phyloP scores from a whole-genome alignment of 2,329 filamentous ascomycete species.

The Bipolaris oryzae region DNA sequence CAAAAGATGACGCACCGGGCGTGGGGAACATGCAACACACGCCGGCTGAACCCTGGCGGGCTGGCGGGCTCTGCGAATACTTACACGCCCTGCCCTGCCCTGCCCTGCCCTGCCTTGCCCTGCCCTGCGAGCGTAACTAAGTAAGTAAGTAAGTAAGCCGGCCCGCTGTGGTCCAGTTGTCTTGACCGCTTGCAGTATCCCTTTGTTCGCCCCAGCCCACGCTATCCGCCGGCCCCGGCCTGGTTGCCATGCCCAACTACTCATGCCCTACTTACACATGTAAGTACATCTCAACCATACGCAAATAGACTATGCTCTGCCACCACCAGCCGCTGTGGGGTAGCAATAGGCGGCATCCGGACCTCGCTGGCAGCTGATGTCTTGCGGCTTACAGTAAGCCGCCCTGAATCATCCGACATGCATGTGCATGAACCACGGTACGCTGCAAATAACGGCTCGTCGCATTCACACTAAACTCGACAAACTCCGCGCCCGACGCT shows the following conservation, averaged over 20 bases:
- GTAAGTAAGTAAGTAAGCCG: no score
- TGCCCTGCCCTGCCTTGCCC: neutral
- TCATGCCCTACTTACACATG: no score
- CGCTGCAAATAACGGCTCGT: neutral
- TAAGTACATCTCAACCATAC: no score
- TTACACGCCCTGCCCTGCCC: neutral
- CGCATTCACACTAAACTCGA: neutral
- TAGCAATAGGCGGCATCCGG: no score
- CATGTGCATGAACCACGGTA: conserved; percentile 6
- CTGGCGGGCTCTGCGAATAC: neutral
- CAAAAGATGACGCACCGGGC: conserved; percentile 33
- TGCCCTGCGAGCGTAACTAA: neutral
- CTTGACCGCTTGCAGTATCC: no score
- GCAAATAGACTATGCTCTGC: neutral
- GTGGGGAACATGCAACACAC: conserved; percentile 28
- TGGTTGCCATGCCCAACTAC: neutral
- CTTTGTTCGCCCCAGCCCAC: neutral
- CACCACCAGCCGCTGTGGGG: no score
- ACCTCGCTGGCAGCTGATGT: neutral
- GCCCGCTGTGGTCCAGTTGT: neutral
- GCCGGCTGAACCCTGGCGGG: conserved; percentile 13
- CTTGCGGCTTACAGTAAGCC: neutral
- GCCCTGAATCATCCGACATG: conserved; percentile 1
- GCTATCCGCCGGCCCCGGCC: neutral
- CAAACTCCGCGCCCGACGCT: conserved; percentile 3